Conservation (phyloP, 768 basidiomycete species). For the Lanmaoa pseudosensibilis region DNA sequence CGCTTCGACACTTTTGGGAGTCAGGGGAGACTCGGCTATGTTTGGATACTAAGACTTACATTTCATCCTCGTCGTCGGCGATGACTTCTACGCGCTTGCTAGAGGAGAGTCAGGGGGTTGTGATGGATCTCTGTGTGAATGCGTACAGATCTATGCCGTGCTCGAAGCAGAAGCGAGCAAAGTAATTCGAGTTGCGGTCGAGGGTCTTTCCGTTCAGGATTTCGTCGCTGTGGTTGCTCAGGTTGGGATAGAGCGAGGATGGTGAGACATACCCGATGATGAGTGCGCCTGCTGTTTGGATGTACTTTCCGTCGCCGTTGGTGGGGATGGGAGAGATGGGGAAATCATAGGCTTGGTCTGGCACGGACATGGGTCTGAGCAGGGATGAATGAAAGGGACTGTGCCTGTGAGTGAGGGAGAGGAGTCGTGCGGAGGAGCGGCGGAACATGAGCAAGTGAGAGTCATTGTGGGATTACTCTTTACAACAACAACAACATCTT, state of each 20-base stretch:
- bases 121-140: neutral
- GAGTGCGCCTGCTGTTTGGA: slow-evolving; percentile 71
- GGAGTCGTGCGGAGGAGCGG: slow-evolving; percentile 6
- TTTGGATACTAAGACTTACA: slow-evolving; percentile 41
- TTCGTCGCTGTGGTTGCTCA: slow-evolving; percentile 60
- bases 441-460: slow-evolving; percentile 14
- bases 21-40: neutral
- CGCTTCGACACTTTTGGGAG: slow-evolving; percentile 67
- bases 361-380: neutral
- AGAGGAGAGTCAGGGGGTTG: neutral
- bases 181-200: slow-evolving; percentile 81
- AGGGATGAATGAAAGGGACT: neutral
- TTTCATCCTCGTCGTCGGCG: slow-evolving; percentile 86
- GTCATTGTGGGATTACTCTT: too few species aligned
- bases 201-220: slow-evolving; percentile 91
- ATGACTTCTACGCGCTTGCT: slow-evolving; percentile 92
- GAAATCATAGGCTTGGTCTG: too few species aligned
- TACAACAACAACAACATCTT: too few species aligned
- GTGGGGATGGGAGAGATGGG: neutral
- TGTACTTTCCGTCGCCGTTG: slow-evolving; percentile 31
- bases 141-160: slow-evolving; percentile 76
- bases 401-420: neutral
- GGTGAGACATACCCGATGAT: slow-evolving; percentile 64
- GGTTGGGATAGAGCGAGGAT: fast-evolving
- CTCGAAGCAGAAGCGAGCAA: slow-evolving; percentile 88